Evolutionary conservation across 2,329 filamentous ascomycete genomes (phyloP), one percentile per base, ranked within the genome.

Genomic region (Fusarium decemcellulare): DNA sequence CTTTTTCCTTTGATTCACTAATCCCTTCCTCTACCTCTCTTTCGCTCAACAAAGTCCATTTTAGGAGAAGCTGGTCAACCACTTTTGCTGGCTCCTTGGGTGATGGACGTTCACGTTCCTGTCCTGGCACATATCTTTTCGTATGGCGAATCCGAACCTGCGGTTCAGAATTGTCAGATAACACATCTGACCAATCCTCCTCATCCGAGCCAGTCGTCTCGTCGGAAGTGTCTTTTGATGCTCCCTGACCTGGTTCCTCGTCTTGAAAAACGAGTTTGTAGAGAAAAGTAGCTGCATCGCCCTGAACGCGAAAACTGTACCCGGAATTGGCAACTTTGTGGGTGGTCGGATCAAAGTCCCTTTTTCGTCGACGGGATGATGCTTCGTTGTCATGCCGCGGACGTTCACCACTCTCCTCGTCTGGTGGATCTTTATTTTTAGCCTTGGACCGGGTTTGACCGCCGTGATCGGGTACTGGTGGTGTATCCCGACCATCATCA

Each of bases 261-360:
- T 59, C 18, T 8, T 60, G n/a, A 8, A 67, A 70, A 0, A 70
- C 67, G 0, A 70, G 23, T 0, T 63, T 67, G 10, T 70, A 70
- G 0, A 70, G 15, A 3, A 69, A 70, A 5, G 63, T 70, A 3
- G 67, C 67, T 12, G 67, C 67, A 30, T 70, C 67, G 2, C 66
- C 67, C 2, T 46, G 42, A 5, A 61, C 12, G 16, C 66, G 66
- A 8, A 70, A 70, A 6, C 57, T n/a, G 12, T 50, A 58, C 1
- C 62, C 62, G 4, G 66, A 63, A 4, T 67, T 54, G 0, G 63
- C 44, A 5, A 70, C 29, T 1, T 34, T 58, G 0, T 52, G 30
- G 0, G 58, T 34, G 0, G 47, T 14, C 1, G 54, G 47, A 53
- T 69, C 54, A 6, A 43, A 66, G 0, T 48, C 58, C 1, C n/a